Conservation (phyloP, 495 filamentous ascomycete species). For the Hyaloscypha bicolor region DNA sequence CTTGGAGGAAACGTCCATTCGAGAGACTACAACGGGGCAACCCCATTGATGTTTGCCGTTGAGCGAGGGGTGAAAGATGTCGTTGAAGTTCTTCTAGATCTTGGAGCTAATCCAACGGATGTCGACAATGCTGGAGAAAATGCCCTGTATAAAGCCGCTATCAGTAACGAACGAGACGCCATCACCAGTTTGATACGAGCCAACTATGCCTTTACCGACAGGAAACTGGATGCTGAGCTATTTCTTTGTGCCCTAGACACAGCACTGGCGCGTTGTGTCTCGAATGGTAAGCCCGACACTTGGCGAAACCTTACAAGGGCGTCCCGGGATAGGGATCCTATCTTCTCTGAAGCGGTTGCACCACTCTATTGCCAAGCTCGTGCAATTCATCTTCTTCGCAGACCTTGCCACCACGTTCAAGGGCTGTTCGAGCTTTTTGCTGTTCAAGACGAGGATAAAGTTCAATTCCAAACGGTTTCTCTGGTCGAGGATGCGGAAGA, state of each 20-base stretch:
- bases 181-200: too few species aligned
- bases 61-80: not conserved
- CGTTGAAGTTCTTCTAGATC: not conserved
- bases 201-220: too few species aligned
- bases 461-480: not conserved
- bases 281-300: not conserved
- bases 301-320: not conserved
- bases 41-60: not conserved
- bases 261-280: not conserved
- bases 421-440: constrained; percentile 2
- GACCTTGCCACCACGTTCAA: not conserved
- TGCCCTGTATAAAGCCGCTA: not conserved
- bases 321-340: not conserved
- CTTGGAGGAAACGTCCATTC: not conserved
- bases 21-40: constrained; percentile 1
- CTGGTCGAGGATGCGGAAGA: not conserved
- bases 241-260: not conserved
- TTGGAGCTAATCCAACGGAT: not conserved
- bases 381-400: not conserved
- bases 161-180: too few species aligned
- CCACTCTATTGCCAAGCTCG: not conserved
- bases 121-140: not conserved
- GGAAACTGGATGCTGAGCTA: too few species aligned
- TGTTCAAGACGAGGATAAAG: not conserved
- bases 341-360: not conserved